Percentiles rank a stretch among this genome's conserved stretches.
phyloP scores from a whole-genome alignment of 2,329 filamentous ascomycete genomes.

The Fusarium solani-melongenae region DNA sequence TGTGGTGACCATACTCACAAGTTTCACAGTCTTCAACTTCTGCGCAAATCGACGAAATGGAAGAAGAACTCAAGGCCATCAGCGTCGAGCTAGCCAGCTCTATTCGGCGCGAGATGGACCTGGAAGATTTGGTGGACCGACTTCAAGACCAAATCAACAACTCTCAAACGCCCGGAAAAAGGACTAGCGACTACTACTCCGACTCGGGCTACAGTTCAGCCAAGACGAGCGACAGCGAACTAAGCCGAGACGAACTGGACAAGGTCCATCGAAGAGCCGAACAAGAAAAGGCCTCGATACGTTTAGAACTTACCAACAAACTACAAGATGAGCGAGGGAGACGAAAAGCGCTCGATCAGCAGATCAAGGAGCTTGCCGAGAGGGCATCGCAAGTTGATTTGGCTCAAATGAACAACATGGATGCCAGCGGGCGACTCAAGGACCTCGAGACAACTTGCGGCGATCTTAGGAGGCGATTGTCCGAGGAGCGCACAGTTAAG shows the following conservation, averaged over 20 bases:
- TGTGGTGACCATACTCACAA: constrained; percentile 63
- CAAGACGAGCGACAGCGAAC: constrained; percentile 76
- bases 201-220: constrained; percentile 92
- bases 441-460: constrained; percentile 86
- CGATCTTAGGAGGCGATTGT: constrained; percentile 82
- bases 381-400: constrained; percentile 74
- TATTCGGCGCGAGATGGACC: constrained; percentile 93
- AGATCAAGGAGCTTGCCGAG: constrained; percentile 85
- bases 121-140: constrained; percentile 92
- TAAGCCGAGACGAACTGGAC: constrained; percentile 78
- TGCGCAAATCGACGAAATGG: constrained; percentile 82
- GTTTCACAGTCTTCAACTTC: constrained; percentile 58
- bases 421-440: constrained; percentile 72
- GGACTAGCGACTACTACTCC: constrained; percentile 97
- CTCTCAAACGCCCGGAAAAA: constrained; percentile 68
- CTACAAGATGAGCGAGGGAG: constrained; percentile 86
- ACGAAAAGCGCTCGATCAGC: constrained; percentile 81
- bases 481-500: constrained; percentile 87
- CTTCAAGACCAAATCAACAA: constrained; percentile 81
- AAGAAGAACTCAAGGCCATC: constrained; percentile 93
- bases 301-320: constrained; percentile 85
- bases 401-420: constrained; percentile 64
- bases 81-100: constrained; percentile 92
- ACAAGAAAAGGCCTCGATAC: constrained; percentile 89
- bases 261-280: constrained; percentile 85